Evolutionary conservation across 2,329 filamentous ascomycete genomes (phyloP), one percentile per base, ranked within the genome.

Genomic region (Aureobasidium namibiae): DNA sequence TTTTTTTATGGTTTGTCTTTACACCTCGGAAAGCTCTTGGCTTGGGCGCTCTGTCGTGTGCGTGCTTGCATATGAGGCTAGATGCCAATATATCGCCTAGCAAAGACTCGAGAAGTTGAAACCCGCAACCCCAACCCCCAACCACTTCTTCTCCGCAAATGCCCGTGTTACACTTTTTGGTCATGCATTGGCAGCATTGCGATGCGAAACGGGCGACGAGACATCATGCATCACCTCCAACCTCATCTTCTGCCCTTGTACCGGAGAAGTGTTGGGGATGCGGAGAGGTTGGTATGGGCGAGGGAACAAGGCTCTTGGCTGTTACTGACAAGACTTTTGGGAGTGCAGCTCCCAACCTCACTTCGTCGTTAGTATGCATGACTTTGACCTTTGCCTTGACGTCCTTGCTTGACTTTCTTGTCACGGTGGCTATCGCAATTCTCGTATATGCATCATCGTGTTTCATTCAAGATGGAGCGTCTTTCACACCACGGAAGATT

Each of bases 281-380:
- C 48, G 48, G 48, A 52, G 48, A 39, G 48, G 48, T 52, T 29
- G 50, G 34, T 53, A 31, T 53, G 49, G 49, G 9, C 31, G 31
- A 38, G 24, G 33, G 33, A 23, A 24, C 4, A 53, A 45, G 4
- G 13, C 23, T 41, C 50, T 54, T 54, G 50, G 50, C 50, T 42
- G 50, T 33, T 4, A 42, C 50, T 33, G 50, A 54, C 50, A 42
- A 54, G 50, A 54, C 16, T 54, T 38, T 42, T 54, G 38, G 50
- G 16, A 33, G 34, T n/a, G 33, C 39, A 7, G 8, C 33, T 52
- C 48, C 24, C 34, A 29, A 52, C 38, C n/a, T 54, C 50, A 41
- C 34, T 34, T 53, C 23, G 4, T 53, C 11, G 9, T 7, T 29
- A 9, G 26, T 21, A 26, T 38, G 48, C 34, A 29, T 6, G 33